A percentile compares a stretch with the other conserved stretches of the same genome.
Evolutionary conservation across 768 basidiomycete genomes (phyloP).

Genomic region (Floccularia luteovirens): DNA sequence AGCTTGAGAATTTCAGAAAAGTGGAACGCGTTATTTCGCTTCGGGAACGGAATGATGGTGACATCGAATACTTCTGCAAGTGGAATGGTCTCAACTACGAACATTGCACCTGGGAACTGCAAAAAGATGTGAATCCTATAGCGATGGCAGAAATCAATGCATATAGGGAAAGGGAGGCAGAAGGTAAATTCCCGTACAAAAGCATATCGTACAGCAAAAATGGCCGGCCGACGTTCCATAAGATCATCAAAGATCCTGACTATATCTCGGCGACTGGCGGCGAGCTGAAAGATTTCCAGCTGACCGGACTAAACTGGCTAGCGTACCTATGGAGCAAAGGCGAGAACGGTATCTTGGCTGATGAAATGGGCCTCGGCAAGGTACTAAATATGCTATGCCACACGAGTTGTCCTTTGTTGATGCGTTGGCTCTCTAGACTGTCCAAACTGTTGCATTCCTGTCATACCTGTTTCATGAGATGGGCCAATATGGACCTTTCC

Average conservation of each 20-base stretch:
- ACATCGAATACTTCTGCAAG: constrained; percentile 91
- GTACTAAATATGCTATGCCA: constrained; percentile 21
- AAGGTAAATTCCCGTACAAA: constrained; percentile 81
- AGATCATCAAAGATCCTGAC: constrained; percentile 82
- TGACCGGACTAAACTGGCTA: constrained; percentile 98
- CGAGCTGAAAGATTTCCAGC: constrained; percentile 92
- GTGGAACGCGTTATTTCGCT: constrained; percentile 88
- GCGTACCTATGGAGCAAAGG: constrained; percentile 92
- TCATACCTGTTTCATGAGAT: constrained; percentile 91
- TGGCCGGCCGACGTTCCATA: constrained; percentile 71
- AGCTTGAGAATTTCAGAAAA: constrained; percentile 82
- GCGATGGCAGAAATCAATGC: constrained; percentile 74
- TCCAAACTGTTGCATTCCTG: constrained; percentile 93
- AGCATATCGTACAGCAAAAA: constrained; percentile 60
- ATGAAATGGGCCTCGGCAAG: constrained; percentile 99
- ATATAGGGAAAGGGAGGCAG: constrained; percentile 69
- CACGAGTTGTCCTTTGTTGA: constrained; percentile 5
- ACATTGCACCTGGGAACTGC: constrained; percentile 92
- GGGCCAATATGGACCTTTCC: constrained; percentile 93
- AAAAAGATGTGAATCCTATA: constrained; percentile 71
- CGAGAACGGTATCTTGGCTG: constrained; percentile 94
- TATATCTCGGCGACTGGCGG: constrained; percentile 79
- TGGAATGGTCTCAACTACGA: constrained; percentile 93
- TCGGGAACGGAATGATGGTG: constrained; percentile 50
- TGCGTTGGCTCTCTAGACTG: constrained; percentile 47